Evolutionary conservation across 2,329 filamentous ascomycete species (phyloP), one percentile per base, ranked within the genome.

Genomic region (Pleoardoris graminearum): DNA sequence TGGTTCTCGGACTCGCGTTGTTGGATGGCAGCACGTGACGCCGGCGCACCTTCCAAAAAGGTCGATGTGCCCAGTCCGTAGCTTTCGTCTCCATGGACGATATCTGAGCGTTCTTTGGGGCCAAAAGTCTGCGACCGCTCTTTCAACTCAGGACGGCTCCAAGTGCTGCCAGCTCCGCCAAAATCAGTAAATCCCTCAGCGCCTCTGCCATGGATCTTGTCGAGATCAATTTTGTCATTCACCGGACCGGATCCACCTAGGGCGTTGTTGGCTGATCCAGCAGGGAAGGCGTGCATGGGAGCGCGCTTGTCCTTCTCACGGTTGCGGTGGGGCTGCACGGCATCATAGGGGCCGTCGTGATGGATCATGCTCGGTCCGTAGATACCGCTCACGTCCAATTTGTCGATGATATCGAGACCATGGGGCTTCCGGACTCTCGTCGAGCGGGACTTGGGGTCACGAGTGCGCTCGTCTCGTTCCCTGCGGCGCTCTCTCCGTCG

Each of bases 271-370:
- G 89, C 83, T 1, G 91, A 97, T 65, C 89, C 91, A 66, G 90
- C 90, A 19, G 94, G 91, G 75, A 97, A 99, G 1, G 94, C 94
- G 71, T 96, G 87, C 91, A 99, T 97, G 0, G 94, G 94, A 6
- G 94, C 91, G 49, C 89, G 86, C 54, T 87, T 85, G 66, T 88
- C 86, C 64, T 87, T 90, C 68, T 89, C 89, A 52, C 90, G 86
- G 74, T 97, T 99, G 59, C 94, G 90, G 72, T 96, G 89, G 4
- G 94, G 91, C 73, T 96, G 96, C 72, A 94, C 90, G 17, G 94
- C 94, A 74, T 99, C 94, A 66, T 97, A 99, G 4, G 94, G 94
- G 0, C 94, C 94, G 67, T 97, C 94, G 69, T 99, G 94, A 67
- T 99, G 94, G 76, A 97, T 96, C 62, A 96, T 79, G 75, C 93